phyloP scores from a whole-genome alignment of 2,329 filamentous ascomycete genomes.

The Paraphaeosphaeria minitans region DNA sequence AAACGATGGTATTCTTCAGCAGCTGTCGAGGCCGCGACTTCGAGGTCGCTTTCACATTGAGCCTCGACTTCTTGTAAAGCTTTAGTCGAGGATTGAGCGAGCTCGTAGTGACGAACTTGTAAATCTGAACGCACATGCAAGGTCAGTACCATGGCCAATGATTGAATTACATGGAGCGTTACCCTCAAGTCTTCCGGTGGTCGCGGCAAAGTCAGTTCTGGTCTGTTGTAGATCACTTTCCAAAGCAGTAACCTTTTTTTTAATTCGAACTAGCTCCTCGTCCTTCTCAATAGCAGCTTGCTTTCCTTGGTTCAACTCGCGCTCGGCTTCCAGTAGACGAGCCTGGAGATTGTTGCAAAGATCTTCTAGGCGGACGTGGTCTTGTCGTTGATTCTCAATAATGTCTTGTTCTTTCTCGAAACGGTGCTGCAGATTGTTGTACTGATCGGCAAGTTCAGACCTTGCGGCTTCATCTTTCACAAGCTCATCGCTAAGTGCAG shows the following conservation, averaged over 20 bases:
- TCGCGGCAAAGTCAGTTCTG: conserved; percentile 24
- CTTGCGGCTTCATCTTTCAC: conserved; percentile 19
- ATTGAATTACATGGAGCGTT: background rate
- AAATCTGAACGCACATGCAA: conserved; percentile 15
- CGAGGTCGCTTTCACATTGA: conserved; percentile 24
- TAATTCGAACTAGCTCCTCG: conserved; percentile 31
- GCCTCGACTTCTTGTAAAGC: conserved; percentile 21
- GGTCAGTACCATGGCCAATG: background rate
- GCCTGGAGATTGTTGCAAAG: background rate
- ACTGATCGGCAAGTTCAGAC: conserved; percentile 15
- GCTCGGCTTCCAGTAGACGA: background rate
- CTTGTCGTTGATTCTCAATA: conserved; percentile 18
- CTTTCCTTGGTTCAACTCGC: background rate
- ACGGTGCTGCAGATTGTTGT: conserved; percentile 43
- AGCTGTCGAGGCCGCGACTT: conserved; percentile 20
- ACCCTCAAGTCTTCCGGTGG: conserved; percentile 18
- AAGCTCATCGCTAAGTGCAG: conserved; percentile 14
- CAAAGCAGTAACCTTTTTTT: conserved; percentile 22
- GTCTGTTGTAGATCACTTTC: conserved; percentile 24
- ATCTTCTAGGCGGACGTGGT: background rate
- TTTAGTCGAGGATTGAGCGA: conserved; percentile 25
- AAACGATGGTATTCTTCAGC: conserved; percentile 23
- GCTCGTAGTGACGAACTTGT: conserved; percentile 25
- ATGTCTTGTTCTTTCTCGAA: conserved; percentile 27
- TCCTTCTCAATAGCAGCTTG: conserved; percentile 15